These are phyloP conservation scores for Ilyonectria destructans DNA, from an alignment of 2,329 filamentous ascomycete genomes.

Conservation along the genomic window DNA sequence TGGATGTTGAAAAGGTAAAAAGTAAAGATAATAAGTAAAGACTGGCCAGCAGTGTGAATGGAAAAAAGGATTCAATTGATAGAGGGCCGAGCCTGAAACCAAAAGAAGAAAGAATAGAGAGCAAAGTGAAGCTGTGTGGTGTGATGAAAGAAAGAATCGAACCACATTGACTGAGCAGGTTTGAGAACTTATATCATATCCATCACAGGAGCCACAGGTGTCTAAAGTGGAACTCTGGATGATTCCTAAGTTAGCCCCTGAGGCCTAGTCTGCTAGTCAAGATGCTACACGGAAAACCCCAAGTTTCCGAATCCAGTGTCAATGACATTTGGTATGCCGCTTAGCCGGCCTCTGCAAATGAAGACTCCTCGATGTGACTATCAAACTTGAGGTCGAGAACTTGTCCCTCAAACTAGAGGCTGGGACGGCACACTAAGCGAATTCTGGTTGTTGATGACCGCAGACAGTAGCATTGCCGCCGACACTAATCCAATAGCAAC, in stretches of 20 bases:
- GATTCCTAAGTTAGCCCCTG: neutral
- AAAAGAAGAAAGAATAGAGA: neutral
- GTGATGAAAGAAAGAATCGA: neutral
- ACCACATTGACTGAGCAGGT: slow-evolving; percentile 11
- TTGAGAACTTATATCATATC: slow-evolving; percentile 27
- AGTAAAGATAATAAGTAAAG: neutral
- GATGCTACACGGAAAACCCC: neutral
- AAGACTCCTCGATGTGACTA: neutral
- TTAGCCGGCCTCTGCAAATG: slow-evolving; percentile 15
- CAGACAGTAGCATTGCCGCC: slow-evolving; percentile 14
- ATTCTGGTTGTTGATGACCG: neutral
- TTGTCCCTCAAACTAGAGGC: slow-evolving; percentile 13
- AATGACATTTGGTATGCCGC: slow-evolving; percentile 9
- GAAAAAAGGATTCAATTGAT: neutral
- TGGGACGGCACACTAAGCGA: neutral
- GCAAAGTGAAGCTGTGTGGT: slow-evolving; percentile 15
- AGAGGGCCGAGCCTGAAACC: neutral
- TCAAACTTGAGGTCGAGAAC: slow-evolving; percentile 8
- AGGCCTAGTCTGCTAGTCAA: neutral
- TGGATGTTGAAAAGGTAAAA: neutral
- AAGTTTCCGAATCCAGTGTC: neutral
- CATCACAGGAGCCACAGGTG: neutral
- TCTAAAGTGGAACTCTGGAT: neutral
- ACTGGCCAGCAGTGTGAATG: slow-evolving; percentile 27
- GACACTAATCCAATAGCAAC: slow-evolving; percentile 4